Conservation (phyloP, 2,329 filamentous ascomycete genomes). For the Alternaria sp. region DNA sequence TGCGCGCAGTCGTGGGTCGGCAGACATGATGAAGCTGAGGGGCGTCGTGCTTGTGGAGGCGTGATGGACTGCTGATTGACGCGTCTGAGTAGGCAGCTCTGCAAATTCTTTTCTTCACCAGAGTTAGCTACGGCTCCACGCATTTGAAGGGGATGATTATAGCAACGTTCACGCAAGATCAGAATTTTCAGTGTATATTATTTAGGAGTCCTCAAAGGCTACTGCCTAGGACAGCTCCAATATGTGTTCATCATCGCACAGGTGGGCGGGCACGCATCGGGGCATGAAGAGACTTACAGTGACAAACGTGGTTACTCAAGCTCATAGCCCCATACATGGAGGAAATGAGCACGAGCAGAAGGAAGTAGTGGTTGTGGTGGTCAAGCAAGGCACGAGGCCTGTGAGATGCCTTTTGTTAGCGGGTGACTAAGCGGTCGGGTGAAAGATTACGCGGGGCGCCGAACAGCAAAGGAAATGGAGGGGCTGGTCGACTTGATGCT, state of each 20-base stretch:
- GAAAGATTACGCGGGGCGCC: constrained; percentile 18
- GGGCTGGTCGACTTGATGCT: constrained; percentile 12
- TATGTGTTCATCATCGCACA: constrained; percentile 67
- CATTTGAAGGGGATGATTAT: constrained; percentile 7
- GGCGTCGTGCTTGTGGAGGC: constrained; percentile 4
- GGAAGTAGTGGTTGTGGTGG: constrained; percentile 2
- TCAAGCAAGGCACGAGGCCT: constrained; percentile 25
- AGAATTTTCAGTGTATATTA: constrained; percentile 56
- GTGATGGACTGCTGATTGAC: constrained; percentile 2
- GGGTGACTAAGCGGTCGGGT: constrained; percentile 25
- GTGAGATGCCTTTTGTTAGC: constrained; percentile 13
- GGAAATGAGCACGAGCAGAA: constrained; percentile 3
- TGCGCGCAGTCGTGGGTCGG: constrained; percentile 60
- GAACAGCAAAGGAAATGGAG: constrained; percentile 1
- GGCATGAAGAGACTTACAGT: constrained; percentile 26
- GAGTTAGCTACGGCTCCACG: constrained; percentile 32
- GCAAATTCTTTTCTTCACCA: constrained; percentile 42
- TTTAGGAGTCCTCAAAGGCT: constrained; percentile 60
- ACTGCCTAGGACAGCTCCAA: constrained; percentile 78
- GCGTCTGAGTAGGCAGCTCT: constrained; percentile 18
- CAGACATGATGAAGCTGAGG: constrained; percentile 44
- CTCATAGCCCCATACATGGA: constrained; percentile 16
- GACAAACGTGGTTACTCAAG: not conserved
- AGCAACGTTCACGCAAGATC: constrained; percentile 36
- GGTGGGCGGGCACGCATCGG: constrained; percentile 12